phyloP scores from a whole-genome alignment of 2,329 filamentous ascomycete genomes.

The Drechslerella coelobrocha region DNA sequence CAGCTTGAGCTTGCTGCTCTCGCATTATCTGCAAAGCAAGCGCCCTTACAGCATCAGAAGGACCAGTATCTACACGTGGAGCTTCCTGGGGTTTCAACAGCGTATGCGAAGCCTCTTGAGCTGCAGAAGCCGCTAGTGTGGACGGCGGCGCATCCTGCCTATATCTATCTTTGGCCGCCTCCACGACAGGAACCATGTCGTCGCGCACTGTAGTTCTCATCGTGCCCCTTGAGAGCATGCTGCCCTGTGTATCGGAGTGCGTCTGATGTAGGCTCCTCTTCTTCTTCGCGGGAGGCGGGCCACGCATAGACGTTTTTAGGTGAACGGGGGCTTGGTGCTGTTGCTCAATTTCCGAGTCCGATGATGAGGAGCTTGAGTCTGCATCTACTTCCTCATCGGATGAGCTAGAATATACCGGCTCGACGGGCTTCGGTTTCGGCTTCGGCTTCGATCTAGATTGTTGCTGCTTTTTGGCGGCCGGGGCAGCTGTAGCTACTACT shows the following conservation, averaged over 20 bases:
- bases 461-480: conserved; percentile 18
- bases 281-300: conserved; percentile 18
- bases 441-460: conserved; percentile 35
- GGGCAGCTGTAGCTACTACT: conserved; percentile 7
- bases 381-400: conserved; percentile 28
- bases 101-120: conserved; percentile 16
- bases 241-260: conserved; percentile 45
- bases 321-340: conserved; percentile 3
- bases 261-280: conserved; percentile 36
- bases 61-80: conserved; percentile 12
- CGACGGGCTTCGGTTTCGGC: conserved; percentile 32
- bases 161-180: conserved; percentile 25
- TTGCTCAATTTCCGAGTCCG: conserved; percentile 10
- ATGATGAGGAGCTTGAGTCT: neutral
- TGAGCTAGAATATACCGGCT: conserved; percentile 34
- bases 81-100: neutral
- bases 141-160: conserved; percentile 6
- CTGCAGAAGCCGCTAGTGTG: conserved; percentile 1
- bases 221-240: conserved; percentile 37
- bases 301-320: conserved; percentile 37
- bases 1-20: conserved; percentile 38
- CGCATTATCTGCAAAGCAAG: conserved; percentile 41
- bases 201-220: conserved; percentile 35
- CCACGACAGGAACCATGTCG: conserved; percentile 35
- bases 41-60: conserved; percentile 42